Evolutionary conservation across 2,329 filamentous ascomycete genomes (phyloP), one percentile per base, ranked within the genome.

Genomic region (Xylariales sp.): DNA sequence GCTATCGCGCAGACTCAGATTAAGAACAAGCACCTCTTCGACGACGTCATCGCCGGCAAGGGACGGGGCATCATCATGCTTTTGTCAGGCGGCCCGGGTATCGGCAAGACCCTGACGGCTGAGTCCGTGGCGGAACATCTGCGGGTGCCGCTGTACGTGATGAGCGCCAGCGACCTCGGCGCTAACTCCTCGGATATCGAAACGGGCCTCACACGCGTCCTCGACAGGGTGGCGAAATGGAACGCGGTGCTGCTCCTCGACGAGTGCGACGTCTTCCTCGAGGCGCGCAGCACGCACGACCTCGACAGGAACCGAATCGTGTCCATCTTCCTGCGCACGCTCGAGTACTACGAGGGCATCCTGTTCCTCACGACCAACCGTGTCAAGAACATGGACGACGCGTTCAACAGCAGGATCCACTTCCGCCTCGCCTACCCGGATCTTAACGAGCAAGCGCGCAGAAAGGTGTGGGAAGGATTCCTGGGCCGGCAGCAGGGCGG

Each of bases 191-290:
- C 74, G 5, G 74, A 77, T 1, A 77, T 83, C 10, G 81, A 83
- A 69, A 45, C 65, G 5, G 67, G 71, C 1, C 75, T 80, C 0
- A 75, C 76, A 4, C 77, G 78, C 14, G 78, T 80, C 0, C 72
- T 81, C 0, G 75, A 76, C 10, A 77, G 82, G 5, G 78, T 82
- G 50, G 59, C 71, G 9, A 73, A 82, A 36, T 84, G 82, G 82
- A 78, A 81, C 53, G 80, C 79, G 1, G 78, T 84, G 68, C 73
- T 84, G 2, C 75, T 85, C 0, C 74, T 83, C 1, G 81, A 83
- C 53, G 82, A 83, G 62, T 80, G 80, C 0, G 81, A 83, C 48
- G 78, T 83, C 1, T 84, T 84, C 69, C 76, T 84, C 6, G 75
- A 75, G 8, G 75, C 77, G 8, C 73, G 81, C 4, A 78, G 75